Percentiles rank a stretch among this genome's conserved stretches.
phyloP scores from a whole-genome alignment of 495 filamentous ascomycete species.

The Aspergillus homomorphus region DNA sequence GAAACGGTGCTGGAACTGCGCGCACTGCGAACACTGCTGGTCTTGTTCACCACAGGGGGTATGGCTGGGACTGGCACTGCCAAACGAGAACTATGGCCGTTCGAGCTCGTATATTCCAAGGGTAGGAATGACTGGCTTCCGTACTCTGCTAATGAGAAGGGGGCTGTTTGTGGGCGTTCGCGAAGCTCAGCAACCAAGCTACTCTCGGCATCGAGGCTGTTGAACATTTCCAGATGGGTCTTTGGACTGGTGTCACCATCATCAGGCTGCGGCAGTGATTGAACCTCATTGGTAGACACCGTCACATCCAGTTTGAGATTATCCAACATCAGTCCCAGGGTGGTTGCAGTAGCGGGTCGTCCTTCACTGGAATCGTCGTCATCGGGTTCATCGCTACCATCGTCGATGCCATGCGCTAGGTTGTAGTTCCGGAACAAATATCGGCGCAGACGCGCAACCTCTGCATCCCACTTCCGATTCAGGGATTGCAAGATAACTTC shows the following conservation, averaged over 20 bases:
- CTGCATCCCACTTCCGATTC: conserved; percentile 60
- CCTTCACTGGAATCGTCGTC: conserved; percentile 38
- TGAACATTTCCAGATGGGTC: conserved; percentile 22
- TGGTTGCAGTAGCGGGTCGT: conserved; percentile 38
- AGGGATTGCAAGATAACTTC: conserved; percentile 53
- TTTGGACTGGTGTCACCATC: conserved; percentile 1
- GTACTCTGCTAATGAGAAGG: conserved; percentile 14
- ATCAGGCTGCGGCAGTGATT: conserved; percentile 16
- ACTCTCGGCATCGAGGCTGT: conserved; percentile 18
- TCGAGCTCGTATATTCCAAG: conserved; percentile 25
- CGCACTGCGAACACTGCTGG: conserved; percentile 41
- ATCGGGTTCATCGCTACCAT: conserved; percentile 2
- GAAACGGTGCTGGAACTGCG: conserved; percentile 43
- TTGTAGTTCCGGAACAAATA: conserved; percentile 64
- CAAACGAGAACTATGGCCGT: conserved; percentile 17
- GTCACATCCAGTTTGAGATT: conserved; percentile 41
- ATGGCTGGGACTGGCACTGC: conserved; percentile 38
- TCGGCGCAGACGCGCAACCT: conserved; percentile 52
- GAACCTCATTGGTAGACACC: conserved; percentile 34
- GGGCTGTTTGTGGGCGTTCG: conserved; percentile 27
- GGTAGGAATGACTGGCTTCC: conserved; percentile 20
- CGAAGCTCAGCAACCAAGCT: conserved; percentile 17
- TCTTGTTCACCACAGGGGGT: conserved; percentile 28
- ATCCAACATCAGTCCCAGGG: conserved; percentile 40
- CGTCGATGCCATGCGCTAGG: conserved; percentile 45